Evolutionary conservation across 306 rosid species (phyloP).

Genomic region (Corylus heterophylla): DNA sequence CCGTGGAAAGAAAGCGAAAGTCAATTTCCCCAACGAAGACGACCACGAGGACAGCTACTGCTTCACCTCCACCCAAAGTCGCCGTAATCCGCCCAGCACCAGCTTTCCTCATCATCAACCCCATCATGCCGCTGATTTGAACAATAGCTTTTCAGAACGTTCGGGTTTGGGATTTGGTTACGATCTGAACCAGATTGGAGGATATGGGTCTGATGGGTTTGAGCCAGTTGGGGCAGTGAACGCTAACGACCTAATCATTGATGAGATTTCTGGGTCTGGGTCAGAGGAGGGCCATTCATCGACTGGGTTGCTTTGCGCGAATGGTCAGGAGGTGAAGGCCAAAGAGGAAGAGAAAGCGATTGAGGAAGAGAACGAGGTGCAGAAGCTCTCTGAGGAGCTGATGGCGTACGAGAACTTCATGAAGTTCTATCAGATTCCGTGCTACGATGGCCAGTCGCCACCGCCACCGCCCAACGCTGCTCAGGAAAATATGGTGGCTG

Average conservation of each 20-base stretch:
- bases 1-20: constrained; percentile 91
- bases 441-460: constrained; percentile 65
- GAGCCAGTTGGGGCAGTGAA: constrained; percentile 16
- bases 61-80: constrained; percentile 27
- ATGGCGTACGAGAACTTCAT: constrained; percentile 80
- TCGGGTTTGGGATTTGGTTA: constrained; percentile 50
- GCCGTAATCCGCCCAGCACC: constrained; percentile 14
- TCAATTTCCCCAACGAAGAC: constrained; percentile 82
- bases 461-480: constrained; percentile 29
- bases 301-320: constrained; percentile 16
- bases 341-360: constrained; percentile 24
- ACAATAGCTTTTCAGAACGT: constrained; percentile 12
- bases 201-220: constrained; percentile 26
- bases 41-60: constrained; percentile 14
- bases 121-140: neutral
- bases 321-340: constrained; percentile 1
- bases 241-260: constrained; percentile 11
- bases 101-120: constrained; percentile 30
- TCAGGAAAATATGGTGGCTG: constrained; percentile 61
- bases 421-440: constrained; percentile 88
- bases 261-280: constrained; percentile 39
- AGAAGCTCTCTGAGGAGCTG: constrained; percentile 76
- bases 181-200: constrained; percentile 53
- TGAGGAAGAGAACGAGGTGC: constrained; percentile 45
- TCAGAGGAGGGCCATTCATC: constrained; percentile 42